Evolutionary conservation across 768 basidiomycete genomes (phyloP), one percentile per base, ranked within the genome.

Genomic region (Amanita inopinata): DNA sequence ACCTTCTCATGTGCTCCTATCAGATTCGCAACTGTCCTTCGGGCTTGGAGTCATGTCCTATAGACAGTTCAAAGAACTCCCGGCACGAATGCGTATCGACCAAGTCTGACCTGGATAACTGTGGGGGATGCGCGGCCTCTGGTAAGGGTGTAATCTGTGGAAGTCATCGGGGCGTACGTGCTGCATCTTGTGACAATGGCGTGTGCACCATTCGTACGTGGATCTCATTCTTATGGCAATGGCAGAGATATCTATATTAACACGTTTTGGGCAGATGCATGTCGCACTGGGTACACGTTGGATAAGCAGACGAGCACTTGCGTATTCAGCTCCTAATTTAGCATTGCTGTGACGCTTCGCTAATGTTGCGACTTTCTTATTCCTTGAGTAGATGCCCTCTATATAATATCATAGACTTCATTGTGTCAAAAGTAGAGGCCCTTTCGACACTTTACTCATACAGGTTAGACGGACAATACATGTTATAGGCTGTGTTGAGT

Each of bases 101-200:
- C 4, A 40, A 34, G 15, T 6, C 40, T 10, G 53, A 54, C 27
- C 33, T 54, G 8, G 49, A 50, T 34, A 54, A 54, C 17, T 54
- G 53, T 14, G 53, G 53, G 10, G 53, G 51, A 15, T 54, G 53
- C 30, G 48, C 40, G 3, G 49, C 48, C 2, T 46, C 46, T 0
- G 53, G 53, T 3, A 34, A 50, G 20, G 51, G 53, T 14, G 33
- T 40, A 0, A 47, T 47, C 1, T 54, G 53, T 18, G 51, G 49
- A 1, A 43, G 43, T 34, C 40, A 49, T 24, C 46, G 39, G 2
- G 53, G 53, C 0, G 51, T 49, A 0, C 45, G 49, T 12, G 38
- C 49, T 9, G 46, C 49, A 1, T 49, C 47, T 3, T 54, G 53
- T 30, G 43, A 41, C 4, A 23, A 33, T 5, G 53, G 53, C 6